phyloP scores from a whole-genome alignment of 805 yeast species.

The Metschnikowia noctiluminum region DNA sequence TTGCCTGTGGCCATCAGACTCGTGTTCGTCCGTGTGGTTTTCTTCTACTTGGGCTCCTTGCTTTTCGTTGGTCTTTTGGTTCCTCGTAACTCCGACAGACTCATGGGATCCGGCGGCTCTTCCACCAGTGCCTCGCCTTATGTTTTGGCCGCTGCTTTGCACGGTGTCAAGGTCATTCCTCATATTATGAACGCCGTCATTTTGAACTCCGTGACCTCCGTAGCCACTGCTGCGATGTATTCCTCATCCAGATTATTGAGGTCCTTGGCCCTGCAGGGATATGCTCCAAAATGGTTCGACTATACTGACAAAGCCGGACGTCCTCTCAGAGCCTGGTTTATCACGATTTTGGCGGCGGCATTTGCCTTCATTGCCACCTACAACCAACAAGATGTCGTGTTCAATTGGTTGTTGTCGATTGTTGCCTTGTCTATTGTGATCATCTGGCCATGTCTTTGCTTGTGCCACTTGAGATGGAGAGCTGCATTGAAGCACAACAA shows the following conservation, averaged over 20 bases:
- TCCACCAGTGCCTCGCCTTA: slow-evolving; percentile 29
- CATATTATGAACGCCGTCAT: slow-evolving; percentile 33
- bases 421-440: slow-evolving; percentile 27
- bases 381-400: slow-evolving; percentile 32
- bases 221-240: slow-evolving; percentile 32
- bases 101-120: slow-evolving; percentile 34
- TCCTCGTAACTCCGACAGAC: slow-evolving; percentile 30
- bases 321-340: slow-evolving; percentile 26
- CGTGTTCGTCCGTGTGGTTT: slow-evolving; percentile 35
- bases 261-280: slow-evolving; percentile 27
- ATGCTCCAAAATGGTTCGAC: slow-evolving; percentile 29
- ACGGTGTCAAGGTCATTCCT: slow-evolving; percentile 26
- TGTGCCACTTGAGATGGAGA: slow-evolving; percentile 29
- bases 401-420: slow-evolving; percentile 29
- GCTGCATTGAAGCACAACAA: slow-evolving; percentile 25
- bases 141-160: slow-evolving; percentile 27
- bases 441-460: slow-evolving; percentile 25
- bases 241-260: slow-evolving; percentile 25
- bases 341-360: slow-evolving; percentile 22
- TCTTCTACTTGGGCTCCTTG: slow-evolving; percentile 40
- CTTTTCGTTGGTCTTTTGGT: slow-evolving; percentile 38
- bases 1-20: slow-evolving; percentile 41
- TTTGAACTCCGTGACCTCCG: slow-evolving; percentile 30
- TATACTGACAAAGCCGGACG: slow-evolving; percentile 27
- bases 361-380: slow-evolving; percentile 28